A percentile compares a stretch with the other conserved stretches of the same genome.
Evolutionary conservation across 805 yeast genomes (phyloP).

Genomic region (Zygosaccharomyces kombuchaensis): DNA sequence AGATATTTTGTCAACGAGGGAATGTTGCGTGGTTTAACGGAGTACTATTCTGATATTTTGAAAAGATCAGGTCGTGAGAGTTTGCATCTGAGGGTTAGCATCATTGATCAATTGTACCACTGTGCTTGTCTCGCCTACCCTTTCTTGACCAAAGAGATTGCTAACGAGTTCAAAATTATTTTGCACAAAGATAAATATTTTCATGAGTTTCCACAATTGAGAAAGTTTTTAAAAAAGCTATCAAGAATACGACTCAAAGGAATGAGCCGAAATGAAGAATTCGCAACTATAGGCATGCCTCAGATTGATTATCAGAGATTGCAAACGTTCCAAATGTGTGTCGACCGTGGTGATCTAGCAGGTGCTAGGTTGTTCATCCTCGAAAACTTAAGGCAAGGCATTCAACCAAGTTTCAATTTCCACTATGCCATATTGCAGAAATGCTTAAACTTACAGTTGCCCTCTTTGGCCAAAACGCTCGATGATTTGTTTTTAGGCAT

Average conservation of each 20-base stretch:
- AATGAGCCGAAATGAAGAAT: slow-evolving; percentile 10
- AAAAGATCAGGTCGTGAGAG: slow-evolving; percentile 7
- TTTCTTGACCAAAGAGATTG: slow-evolving; percentile 18
- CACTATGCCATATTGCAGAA: slow-evolving; percentile 20
- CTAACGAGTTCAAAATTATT: slow-evolving; percentile 22
- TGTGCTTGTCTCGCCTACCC: slow-evolving; percentile 23
- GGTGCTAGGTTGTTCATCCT: slow-evolving; percentile 16
- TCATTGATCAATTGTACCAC: slow-evolving; percentile 22
- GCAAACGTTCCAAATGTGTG: slow-evolving; percentile 4
- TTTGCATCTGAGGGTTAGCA: slow-evolving; percentile 8
- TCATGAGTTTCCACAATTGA: slow-evolving; percentile 16
- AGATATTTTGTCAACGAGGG: slow-evolving; percentile 26
- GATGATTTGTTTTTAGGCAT: slow-evolving; percentile 17
- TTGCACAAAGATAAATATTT: slow-evolving; percentile 12
- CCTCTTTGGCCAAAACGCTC: slow-evolving; percentile 19
- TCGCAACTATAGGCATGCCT: slow-evolving; percentile 1
- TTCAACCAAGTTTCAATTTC: slow-evolving; percentile 20
- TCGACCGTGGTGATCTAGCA: slow-evolving; percentile 10
- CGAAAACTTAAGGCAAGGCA: slow-evolving; percentile 23
- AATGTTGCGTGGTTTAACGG: slow-evolving; percentile 14
- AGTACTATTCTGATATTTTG: slow-evolving; percentile 16
- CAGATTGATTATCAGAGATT: slow-evolving; percentile 15
- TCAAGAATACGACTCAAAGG: slow-evolving; percentile 2
- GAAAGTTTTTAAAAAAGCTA: slow-evolving; percentile 4
- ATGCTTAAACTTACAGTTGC: slow-evolving; percentile 14